Evolutionary conservation across 495 filamentous ascomycete genomes (phyloP), one percentile per base, ranked within the genome.

Genomic region (Penicillium parvum): DNA sequence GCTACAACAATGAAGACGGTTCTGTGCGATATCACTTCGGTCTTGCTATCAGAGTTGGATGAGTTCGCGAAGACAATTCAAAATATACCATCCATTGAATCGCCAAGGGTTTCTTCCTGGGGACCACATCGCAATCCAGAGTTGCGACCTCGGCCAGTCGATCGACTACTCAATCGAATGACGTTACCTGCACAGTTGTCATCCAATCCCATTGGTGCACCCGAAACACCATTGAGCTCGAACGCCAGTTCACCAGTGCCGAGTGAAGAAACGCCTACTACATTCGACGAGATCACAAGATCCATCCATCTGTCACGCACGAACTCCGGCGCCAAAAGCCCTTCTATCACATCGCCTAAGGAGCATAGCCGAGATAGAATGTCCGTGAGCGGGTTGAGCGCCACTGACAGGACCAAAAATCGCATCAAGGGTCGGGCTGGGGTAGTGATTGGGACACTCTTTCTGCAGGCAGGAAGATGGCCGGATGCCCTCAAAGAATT

Each of bases 1-100:
- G 77, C 81, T 32, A 94, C 88, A n/a, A 95, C 87, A 3, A 90
- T 95, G 72, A 95, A 92, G 63, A 95, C 88, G 2, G 78, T 95
- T 48, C 83, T 97, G 74, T 95, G 92, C 58, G 90, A 96, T 64
- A 78, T 96, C 33, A 91, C 89, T 4, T 84, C 88, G 14, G 55
- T 85, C 12, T 65, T 99, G 27, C 73, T 99, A 16, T 86, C 84
- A 7, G 91, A 96, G 58, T 77, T 99, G 75, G 86, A 86, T 21
- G 83, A 81, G 4, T 81, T 95, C 46, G 91, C 90, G 44, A 90
- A 82, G 50, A 88, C 85, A 0, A 76, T 91, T 37, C 90, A 96
- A 64, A 86, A 68, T 12, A 76, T 88, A 54, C 79, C 81, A 16
- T 82, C 79, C 2, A 81, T 96, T 36, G 85, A 92, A 38, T 94